These are phyloP conservation scores for Alnus glutinosa DNA, from an alignment of 306 rosid species.

Conservation along the genomic window DNA sequence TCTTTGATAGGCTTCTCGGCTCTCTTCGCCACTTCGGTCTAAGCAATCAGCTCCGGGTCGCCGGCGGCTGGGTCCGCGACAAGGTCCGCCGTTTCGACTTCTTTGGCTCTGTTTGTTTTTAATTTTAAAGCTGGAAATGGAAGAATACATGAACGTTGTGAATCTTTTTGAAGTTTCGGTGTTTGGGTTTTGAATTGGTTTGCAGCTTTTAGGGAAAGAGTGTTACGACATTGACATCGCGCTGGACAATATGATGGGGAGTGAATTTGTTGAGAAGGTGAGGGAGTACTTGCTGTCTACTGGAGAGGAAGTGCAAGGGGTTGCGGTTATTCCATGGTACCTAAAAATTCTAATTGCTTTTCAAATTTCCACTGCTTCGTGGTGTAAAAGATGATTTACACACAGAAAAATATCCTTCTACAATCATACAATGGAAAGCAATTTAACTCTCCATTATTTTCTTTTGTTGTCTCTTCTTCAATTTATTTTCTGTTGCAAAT, in stretches of 20 bases:
- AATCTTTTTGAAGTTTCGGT: neutral
- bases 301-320: slow-evolving; percentile 86
- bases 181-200: neutral
- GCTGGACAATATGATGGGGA: slow-evolving; percentile 85
- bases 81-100: slow-evolving; percentile 44
- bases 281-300: slow-evolving; percentile 63
- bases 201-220: slow-evolving; percentile 86
- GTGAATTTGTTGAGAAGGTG: slow-evolving; percentile 78
- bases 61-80: slow-evolving; percentile 99
- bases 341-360: slow-evolving; percentile 7
- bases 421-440: neutral
- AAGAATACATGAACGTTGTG: no score
- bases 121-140: neutral
- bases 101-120: neutral
- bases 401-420: neutral
- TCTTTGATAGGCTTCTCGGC: slow-evolving; percentile 69
- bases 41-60: slow-evolving; percentile 79
- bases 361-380: neutral
- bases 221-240: slow-evolving; percentile 93
- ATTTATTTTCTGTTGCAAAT: neutral
- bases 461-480: neutral
- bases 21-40: slow-evolving; percentile 66
- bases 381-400: neutral
- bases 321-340: slow-evolving; percentile 80
- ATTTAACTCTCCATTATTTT: neutral